These are phyloP conservation scores for Pontederia paniculata DNA, from an alignment of 176 grass and related monocot genomes.

Conservation along the genomic window DNA sequence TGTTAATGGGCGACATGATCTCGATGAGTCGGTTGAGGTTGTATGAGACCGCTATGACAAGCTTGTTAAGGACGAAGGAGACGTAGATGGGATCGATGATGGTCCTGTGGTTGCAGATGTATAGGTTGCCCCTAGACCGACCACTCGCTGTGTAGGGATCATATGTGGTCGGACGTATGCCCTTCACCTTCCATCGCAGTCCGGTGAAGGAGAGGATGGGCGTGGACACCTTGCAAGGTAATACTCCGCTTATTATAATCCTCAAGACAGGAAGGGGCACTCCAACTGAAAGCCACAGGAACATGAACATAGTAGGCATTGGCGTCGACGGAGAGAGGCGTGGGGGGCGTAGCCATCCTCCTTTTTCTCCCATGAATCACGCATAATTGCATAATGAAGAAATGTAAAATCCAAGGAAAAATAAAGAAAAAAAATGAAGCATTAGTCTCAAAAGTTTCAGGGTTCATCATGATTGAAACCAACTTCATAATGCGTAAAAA, in stretches of 20 bases:
- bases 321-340: conserved; percentile 52
- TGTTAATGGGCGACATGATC: conserved; percentile 46
- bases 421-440: too few relatives aligned
- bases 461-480: too few relatives aligned
- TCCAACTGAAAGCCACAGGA: conserved; percentile 44
- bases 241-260: conserved; percentile 22
- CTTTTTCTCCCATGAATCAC: too few relatives aligned
- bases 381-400: too few relatives aligned
- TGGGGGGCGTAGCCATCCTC: too few relatives aligned
- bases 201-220: conserved; percentile 40
- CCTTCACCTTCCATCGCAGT: conserved; percentile 29
- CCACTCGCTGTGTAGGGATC: neutral
- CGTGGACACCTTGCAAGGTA: conserved; percentile 44
- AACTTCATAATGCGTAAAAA: too few relatives aligned
- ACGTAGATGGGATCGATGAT: conserved; percentile 68
- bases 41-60: conserved; percentile 49
- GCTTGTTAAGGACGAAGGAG: conserved; percentile 33
- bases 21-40: conserved; percentile 45
- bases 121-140: conserved; percentile 2
- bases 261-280: conserved; percentile 17
- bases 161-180: neutral
- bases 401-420: too few relatives aligned
- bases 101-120: conserved; percentile 75
- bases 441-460: too few relatives aligned
- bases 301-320: conserved; percentile 32